phyloP scores from a whole-genome alignment of 208 protist species.

The Trichomonas tenax region DNA sequence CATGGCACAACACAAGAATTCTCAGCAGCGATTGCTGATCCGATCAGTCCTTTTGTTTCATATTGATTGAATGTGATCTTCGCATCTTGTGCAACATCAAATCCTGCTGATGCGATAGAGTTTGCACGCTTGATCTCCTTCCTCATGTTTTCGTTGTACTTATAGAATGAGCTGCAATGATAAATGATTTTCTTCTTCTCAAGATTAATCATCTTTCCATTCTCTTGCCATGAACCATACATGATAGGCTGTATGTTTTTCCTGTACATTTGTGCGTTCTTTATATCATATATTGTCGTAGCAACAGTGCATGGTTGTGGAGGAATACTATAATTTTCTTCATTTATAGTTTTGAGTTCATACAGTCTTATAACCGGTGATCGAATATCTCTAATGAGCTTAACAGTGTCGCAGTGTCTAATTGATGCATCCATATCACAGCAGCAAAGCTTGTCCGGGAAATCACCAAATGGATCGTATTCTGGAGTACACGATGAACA shows the following conservation, averaged over 20 bases:
- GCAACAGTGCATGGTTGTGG: neutral
- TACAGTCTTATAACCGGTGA: neutral
- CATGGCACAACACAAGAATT: neutral
- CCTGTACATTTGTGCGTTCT: neutral
- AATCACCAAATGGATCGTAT: neutral
- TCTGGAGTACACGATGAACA: neutral
- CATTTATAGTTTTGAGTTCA: neutral
- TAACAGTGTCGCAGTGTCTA: neutral
- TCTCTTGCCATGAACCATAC: neutral
- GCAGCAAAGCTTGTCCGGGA: neutral
- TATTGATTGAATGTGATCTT: neutral
- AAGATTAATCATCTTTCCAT: neutral
- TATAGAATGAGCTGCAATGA: neutral
- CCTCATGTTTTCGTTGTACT: neutral
- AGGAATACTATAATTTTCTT: neutral
- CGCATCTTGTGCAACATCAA: neutral
- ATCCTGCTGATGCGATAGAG: neutral
- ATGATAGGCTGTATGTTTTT: neutral
- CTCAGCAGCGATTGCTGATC: neutral
- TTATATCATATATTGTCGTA: neutral
- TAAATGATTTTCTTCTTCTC: neutral
- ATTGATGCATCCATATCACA: neutral
- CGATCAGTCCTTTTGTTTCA: neutral
- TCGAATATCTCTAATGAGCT: neutral
- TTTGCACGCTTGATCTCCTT: neutral